Base-by-base conservation (phyloP, 2,329 filamentous ascomycete genomes). In the Chaetoscypha palmicola region DNA sequence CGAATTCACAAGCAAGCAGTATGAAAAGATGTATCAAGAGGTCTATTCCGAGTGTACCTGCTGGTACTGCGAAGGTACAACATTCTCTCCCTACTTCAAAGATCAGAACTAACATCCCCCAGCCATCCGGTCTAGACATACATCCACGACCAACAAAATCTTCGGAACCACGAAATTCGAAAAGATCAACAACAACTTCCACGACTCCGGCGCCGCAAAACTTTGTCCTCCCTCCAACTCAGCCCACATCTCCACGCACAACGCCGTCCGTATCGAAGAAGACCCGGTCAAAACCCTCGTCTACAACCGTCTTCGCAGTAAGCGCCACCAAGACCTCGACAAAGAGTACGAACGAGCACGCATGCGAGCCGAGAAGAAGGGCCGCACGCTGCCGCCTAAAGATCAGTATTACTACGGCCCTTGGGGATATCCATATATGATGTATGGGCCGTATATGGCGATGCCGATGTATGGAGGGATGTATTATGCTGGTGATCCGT, bases 1-100 rank as follows among this genome's bases (percentile, higher is more conserved):
- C 57, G 77, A 81, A 58, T 86, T 77, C 75, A 94, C 87, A 0
- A 77, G 73, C 57, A 81, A 80, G 53, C 66, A 63, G 1, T 94
- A 91, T 60, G 76, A 86, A 53, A 75, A 77, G 21, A 62, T 67
- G 11, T 89, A 76, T 52, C 65, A 68, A 12, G 74, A 81, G 39
- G 73, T 86, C 3, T 94, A 90, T 60, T 81, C 76, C 1, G 81
- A 85, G 61, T 91, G 86, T 56, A 85, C 79, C 0, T 90, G 86
- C 62, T 90, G 85, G 84, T 88, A 90, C 62, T 94, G 87, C 64
- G 86, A 92, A 63, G n/a, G n/a, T n/a, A n/a, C n/a, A n/a, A n/a
- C n/a, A n/a, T n/a, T n/a, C n/a, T n/a, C n/a, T n/a, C n/a, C n/a
- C n/a, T n/a, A n/a, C n/a, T n/a, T n/a, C n/a, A n/a, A n/a, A n/a